Evolutionary conservation across 495 filamentous ascomycete genomes (phyloP).

Genomic region (Aspergillus nanangensis): DNA sequence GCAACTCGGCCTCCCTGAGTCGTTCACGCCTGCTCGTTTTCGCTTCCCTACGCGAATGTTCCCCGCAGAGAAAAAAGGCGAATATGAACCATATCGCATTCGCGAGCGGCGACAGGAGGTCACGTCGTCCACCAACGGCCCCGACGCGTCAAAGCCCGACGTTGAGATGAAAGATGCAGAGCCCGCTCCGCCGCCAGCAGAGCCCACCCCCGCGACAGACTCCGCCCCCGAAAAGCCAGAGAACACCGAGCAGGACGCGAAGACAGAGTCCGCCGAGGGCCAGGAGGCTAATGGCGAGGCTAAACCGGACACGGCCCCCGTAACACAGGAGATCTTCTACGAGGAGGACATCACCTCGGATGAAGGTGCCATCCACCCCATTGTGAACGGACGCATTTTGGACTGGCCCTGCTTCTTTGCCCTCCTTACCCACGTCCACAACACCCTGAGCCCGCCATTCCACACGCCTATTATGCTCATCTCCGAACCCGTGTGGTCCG

Average conservation of each 20-base stretch:
- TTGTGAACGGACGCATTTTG: slow-evolving; percentile 76
- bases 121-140: slow-evolving; percentile 29
- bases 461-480: slow-evolving; percentile 92
- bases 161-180: slow-evolving; percentile 45
- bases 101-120: slow-evolving; percentile 61
- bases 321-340: slow-evolving; percentile 56
- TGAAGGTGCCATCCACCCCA: slow-evolving; percentile 85
- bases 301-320: slow-evolving; percentile 18
- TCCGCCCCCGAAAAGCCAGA: slow-evolving; percentile 14
- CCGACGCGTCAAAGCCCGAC: slow-evolving; percentile 36
- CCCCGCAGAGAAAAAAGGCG: slow-evolving; percentile 67
- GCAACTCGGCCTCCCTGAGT: slow-evolving; percentile 87
- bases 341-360: slow-evolving; percentile 84
- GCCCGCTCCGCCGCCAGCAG: slow-evolving; percentile 24
- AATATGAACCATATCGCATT: slow-evolving; percentile 81
- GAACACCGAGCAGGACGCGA: slow-evolving; percentile 16
- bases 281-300: slow-evolving; percentile 16
- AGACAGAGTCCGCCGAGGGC: slow-evolving; percentile 14
- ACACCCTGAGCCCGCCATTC: slow-evolving; percentile 79
- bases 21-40: slow-evolving; percentile 77
- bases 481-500: slow-evolving; percentile 79
- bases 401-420: slow-evolving; percentile 92
- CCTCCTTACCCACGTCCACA: slow-evolving; percentile 81
- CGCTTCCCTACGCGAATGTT: slow-evolving; percentile 94
- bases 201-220: slow-evolving; percentile 47